A percentile compares a stretch with the other conserved stretches of the same genome.
phyloP scores from a whole-genome alignment of 2,329 filamentous ascomycete species.

The Cladosporium sp. region DNA sequence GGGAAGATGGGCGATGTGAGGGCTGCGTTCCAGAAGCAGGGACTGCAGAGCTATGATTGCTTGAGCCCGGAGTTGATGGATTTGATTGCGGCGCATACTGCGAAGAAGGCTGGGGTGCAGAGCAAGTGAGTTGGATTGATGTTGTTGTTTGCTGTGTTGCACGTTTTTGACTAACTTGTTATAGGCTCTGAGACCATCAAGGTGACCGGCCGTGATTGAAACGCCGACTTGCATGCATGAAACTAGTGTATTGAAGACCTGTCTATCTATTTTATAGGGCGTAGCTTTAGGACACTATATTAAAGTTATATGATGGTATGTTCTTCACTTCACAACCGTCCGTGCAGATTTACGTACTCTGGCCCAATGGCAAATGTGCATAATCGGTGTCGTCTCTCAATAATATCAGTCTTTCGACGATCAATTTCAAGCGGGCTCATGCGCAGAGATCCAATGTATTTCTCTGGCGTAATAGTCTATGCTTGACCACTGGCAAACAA shows the following conservation, averaged over 20 bases:
- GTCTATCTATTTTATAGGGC: background rate
- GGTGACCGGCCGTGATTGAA: slow-evolving; percentile 7
- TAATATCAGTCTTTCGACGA: background rate
- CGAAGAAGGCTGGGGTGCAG: slow-evolving; percentile 30
- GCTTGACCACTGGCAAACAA: background rate
- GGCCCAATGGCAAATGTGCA: background rate
- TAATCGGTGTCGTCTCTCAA: background rate
- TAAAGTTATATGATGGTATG: background rate
- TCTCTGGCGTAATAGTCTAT: background rate
- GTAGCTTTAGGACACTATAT: background rate
- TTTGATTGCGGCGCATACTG: slow-evolving; percentile 28
- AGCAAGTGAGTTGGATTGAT: slow-evolving; percentile 49
- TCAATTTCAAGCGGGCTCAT: background rate
- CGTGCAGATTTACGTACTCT: background rate
- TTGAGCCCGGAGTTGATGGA: slow-evolving; percentile 66
- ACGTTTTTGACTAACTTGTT: background rate
- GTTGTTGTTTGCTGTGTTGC: background rate
- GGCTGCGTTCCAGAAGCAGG: slow-evolving; percentile 52
- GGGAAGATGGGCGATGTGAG: slow-evolving; percentile 57
- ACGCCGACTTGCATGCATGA: background rate
- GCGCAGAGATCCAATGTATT: background rate
- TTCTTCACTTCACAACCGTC: background rate
- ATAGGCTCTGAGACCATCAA: slow-evolving; percentile 16
- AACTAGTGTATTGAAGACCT: background rate
- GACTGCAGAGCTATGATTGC: slow-evolving; percentile 63